Base-by-base conservation (phyloP, 2,329 filamentous ascomycete species). In the Cordyceps cateniannulata region DNA sequence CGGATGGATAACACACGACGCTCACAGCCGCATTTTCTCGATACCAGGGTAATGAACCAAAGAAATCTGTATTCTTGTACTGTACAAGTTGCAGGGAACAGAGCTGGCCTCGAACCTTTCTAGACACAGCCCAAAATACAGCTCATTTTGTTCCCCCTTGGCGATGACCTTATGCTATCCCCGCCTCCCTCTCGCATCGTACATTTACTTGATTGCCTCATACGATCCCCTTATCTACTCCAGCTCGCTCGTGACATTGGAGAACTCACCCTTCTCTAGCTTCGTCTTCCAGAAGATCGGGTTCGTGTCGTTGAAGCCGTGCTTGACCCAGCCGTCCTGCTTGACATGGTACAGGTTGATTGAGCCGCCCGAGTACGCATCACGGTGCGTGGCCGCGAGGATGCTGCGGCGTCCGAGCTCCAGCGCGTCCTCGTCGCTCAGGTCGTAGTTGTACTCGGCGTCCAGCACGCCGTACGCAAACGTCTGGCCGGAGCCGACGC, bases 241-340 rank as follows among this genome's bases (percentile, higher is more conserved):
- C 72, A 96, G 74, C 70, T 87, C 79, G 69, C 89, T 90, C 62
- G 91, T 96, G 59, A 97, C 93, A 74, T 97, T 97, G 65, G 89
- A 93, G 77, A 99, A 99, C 81, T 99, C 95, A 76, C 93, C 93
- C 85, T 96, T 96, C 76, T 96, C 89, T 71, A 99, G 79, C 86
- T 99, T 99, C 54, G 93, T 97, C 83, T 96, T 89, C 95, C 95
- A 99, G 88, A 99, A 99, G 73, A 98, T 96, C 49, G 93, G 93
- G 81, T 98, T 97, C 69, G 93, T 98, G 77, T 99, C 95, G 72
- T 82, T 92, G 84, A 99, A 99, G 64, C 95, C 95, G 73, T 98
- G 93, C 85, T 96, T 96, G 71, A 96, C 93, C 95, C 95, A 99
- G 69, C 95, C 95, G 65, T 92, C 89, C 81, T 99, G 93, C 86